phyloP scores from a whole-genome alignment of 805 yeast genomes.

The Ogataea nonfermentans region DNA sequence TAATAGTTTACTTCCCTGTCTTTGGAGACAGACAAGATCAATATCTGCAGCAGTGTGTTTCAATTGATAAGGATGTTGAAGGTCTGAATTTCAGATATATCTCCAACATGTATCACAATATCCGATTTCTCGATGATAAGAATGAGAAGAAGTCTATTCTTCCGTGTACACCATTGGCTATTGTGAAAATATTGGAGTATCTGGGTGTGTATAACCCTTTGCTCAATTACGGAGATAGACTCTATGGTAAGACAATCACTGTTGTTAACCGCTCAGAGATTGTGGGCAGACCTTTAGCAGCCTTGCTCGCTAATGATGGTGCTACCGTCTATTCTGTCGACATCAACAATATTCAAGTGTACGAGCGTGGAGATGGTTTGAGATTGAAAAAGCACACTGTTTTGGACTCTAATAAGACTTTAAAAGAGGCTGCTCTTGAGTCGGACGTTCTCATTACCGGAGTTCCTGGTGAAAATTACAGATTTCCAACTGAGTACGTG shows the following conservation, averaged over 20 bases:
- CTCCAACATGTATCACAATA: conserved; percentile 92
- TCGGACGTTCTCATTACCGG: conserved; percentile 97
- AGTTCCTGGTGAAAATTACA: conserved; percentile 80
- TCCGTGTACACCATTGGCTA: conserved; percentile 96
- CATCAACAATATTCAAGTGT: conserved; percentile 80
- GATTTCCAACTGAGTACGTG: conserved; percentile 79
- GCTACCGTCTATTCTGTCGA: conserved; percentile 94
- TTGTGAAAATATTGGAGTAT: conserved; percentile 89
- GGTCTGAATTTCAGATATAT: conserved; percentile 89
- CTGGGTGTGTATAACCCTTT: conserved; percentile 82
- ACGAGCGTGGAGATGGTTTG: conserved; percentile 92
- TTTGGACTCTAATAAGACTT: conserved; percentile 47
- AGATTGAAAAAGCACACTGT: conserved; percentile 81
- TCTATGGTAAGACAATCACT: conserved; percentile 89
- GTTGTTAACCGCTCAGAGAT: conserved; percentile 94
- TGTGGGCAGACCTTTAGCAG: conserved; percentile 97
- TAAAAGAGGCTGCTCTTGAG: conserved; percentile 63
- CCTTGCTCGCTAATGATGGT: conserved; percentile 93
- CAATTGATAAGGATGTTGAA: conserved; percentile 93
- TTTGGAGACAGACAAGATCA: conserved; percentile 95
- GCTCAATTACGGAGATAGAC: conserved; percentile 83
- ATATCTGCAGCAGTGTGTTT: conserved; percentile 88
- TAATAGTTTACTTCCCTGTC: conserved; percentile 97
- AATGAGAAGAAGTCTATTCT: conserved; percentile 75
- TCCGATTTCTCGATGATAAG: conserved; percentile 72